phyloP scores from a whole-genome alignment of 2,329 filamentous ascomycete species.

The Macrophomina phaseolina region DNA sequence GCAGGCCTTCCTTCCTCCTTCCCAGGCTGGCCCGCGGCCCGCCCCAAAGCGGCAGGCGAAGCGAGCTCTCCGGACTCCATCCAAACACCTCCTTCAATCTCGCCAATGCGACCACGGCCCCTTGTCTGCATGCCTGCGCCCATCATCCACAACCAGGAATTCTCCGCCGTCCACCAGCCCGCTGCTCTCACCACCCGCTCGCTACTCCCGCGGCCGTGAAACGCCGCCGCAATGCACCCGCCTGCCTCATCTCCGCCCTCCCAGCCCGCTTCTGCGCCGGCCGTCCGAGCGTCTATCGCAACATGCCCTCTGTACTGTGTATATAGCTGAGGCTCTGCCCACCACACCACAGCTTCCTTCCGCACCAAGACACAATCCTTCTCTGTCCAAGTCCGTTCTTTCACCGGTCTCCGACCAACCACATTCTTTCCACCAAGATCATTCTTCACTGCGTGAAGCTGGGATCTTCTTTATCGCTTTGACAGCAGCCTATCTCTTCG shows the following conservation, averaged over 20 bases:
- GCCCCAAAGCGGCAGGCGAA: neutral
- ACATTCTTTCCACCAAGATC: slow-evolving; percentile 25
- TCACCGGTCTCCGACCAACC: slow-evolving; percentile 26
- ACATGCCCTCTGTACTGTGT: neutral
- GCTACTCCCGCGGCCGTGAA: slow-evolving; percentile 10
- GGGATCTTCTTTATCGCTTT: slow-evolving; percentile 27
- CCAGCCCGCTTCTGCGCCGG: neutral
- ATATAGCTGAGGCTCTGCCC: slow-evolving; percentile 19
- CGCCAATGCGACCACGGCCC: neutral
- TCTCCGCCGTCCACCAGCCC: slow-evolving; percentile 1
- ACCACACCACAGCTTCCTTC: slow-evolving; percentile 9
- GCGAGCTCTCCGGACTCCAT: slow-evolving; percentile 3
- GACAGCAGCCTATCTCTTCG: slow-evolving; percentile 24
- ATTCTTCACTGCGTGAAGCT: slow-evolving; percentile 29
- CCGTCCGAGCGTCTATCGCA: neutral
- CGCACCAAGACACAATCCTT: slow-evolving; percentile 25
- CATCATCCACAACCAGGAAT: slow-evolving; percentile 16
- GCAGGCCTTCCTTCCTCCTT: no score
- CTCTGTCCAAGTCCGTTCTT: slow-evolving; percentile 25
- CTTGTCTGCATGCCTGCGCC: slow-evolving; percentile 20
- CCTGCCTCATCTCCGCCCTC: slow-evolving; percentile 18
- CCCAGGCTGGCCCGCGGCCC: neutral
- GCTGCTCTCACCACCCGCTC: slow-evolving; percentile 18
- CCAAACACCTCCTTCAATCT: slow-evolving; percentile 24
- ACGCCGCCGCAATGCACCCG: slow-evolving; percentile 12